Percentiles rank a stretch among this genome's conserved stretches.
Conservation (phyloP, 139 green algal species). For the Yamagishiella unicocca region DNA sequence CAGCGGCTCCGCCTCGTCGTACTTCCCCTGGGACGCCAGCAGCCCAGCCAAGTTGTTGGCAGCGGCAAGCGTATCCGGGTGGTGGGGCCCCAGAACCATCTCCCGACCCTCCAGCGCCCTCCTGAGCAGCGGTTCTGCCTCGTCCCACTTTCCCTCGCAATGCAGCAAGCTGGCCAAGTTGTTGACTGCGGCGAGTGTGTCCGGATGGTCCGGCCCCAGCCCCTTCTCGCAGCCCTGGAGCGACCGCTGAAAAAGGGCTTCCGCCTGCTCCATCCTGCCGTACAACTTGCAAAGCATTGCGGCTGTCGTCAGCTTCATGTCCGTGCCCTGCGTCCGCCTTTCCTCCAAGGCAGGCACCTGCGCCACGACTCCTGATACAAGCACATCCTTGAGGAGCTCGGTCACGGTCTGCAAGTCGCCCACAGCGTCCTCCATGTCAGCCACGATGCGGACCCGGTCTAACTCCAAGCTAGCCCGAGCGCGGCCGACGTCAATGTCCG, state of each 20-base stretch:
- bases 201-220: constrained; percentile 3
- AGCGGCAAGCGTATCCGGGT: background rate
- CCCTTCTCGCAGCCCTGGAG: background rate
- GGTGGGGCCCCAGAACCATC: background rate
- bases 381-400: background rate
- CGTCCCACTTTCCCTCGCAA: background rate
- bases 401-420: background rate
- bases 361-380: background rate
- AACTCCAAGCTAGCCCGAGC: background rate
- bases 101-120: constrained; percentile 26
- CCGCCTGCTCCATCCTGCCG: background rate
- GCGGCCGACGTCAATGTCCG: background rate
- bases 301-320: background rate
- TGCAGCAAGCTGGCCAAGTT: constrained; percentile 1
- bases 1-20: background rate
- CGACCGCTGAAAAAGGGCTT: background rate
- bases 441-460: background rate
- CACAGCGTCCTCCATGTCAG: too few species aligned
- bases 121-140: background rate
- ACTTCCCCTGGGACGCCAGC: background rate
- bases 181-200: background rate
- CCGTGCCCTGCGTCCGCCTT: background rate
- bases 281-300: background rate
- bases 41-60: background rate
- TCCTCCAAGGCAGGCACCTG: background rate